Percentiles rank a stretch among this genome's conserved stretches.
phyloP scores from a whole-genome alignment of 768 basidiomycete species.

The Pleurotus pulmonarius region DNA sequence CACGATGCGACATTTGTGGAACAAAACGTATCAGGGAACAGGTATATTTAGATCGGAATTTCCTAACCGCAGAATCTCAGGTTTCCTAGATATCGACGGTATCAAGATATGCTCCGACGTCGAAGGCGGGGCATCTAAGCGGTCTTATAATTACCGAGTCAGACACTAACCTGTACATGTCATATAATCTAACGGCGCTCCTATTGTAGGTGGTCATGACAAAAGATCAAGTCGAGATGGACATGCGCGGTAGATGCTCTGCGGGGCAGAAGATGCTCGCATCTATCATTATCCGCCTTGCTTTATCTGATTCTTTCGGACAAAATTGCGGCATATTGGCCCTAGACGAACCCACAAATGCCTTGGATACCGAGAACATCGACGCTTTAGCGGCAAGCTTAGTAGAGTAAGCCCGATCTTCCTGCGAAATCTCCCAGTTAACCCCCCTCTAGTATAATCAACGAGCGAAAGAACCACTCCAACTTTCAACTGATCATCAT shows the following conservation, averaged over 20 bases:
- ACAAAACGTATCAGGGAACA: slow-evolving; percentile 98
- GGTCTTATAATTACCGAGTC: slow-evolving; percentile 96
- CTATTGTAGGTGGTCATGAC: slow-evolving; percentile 88
- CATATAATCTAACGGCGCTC: slow-evolving; percentile 8
- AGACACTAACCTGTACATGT: slow-evolving; percentile 18
- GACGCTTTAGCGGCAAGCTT: slow-evolving; percentile 89
- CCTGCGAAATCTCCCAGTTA: neutral
- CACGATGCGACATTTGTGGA: slow-evolving; percentile 96
- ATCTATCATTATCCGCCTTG: slow-evolving; percentile 95
- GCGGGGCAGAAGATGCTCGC: slow-evolving; percentile 99
- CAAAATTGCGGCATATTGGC: slow-evolving; percentile 98
- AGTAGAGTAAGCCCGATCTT: slow-evolving; percentile 65
- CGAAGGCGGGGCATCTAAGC: slow-evolving; percentile 85
- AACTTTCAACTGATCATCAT: slow-evolving; percentile 98
- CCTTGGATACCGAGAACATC: slow-evolving; percentile 93
- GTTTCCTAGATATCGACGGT: slow-evolving; percentile 83
- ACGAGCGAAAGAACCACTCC: slow-evolving; percentile 81
- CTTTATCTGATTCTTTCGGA: slow-evolving; percentile 95
- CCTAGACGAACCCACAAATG: slow-evolving; percentile 97
- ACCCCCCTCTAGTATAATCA: slow-evolving; percentile 70
- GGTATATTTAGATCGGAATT: slow-evolving; percentile 38
- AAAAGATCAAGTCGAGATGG: slow-evolving; percentile 99
- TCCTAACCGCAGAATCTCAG: no score
- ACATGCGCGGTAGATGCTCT: slow-evolving; percentile 98
- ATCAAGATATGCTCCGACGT: slow-evolving; percentile 94